Conservation (phyloP, 345 rosid species). For the Salix brachista region DNA sequence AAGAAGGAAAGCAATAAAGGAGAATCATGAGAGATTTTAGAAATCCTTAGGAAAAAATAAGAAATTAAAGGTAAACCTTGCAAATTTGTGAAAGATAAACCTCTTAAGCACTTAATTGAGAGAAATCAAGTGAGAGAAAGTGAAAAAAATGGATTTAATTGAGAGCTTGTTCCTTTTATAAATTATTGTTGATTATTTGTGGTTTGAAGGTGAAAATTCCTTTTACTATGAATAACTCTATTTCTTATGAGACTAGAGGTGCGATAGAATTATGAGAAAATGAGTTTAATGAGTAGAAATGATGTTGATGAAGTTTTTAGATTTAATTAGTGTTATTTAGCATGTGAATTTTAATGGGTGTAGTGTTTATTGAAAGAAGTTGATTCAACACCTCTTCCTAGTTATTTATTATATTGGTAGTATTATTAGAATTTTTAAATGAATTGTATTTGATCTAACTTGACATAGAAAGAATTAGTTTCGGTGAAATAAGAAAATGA, state of each 20-base stretch:
- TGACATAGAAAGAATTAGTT: too few species aligned
- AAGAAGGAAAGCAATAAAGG: not conserved
- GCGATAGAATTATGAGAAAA: not conserved
- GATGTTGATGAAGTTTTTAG: not conserved
- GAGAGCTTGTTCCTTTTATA: too few species aligned
- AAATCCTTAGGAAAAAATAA: not conserved
- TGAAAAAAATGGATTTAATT: too few species aligned
- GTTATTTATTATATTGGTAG: too few species aligned
- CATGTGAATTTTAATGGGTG: not conserved
- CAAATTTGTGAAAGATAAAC: not conserved
- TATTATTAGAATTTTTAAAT: too few species aligned
- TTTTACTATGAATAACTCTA: too few species aligned
- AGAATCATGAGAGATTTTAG: not conserved
- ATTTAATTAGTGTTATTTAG: not conserved
- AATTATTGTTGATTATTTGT: too few species aligned
- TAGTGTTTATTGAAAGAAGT: too few species aligned
- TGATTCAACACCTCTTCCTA: too few species aligned
- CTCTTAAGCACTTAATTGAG: too few species aligned
- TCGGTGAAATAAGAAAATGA: too few species aligned
- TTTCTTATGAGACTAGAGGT: not conserved
- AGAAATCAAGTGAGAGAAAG: not conserved
- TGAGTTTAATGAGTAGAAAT: not conserved
- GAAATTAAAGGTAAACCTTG: not conserved
- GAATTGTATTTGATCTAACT: too few species aligned
- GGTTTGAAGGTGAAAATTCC: not conserved